Percentiles rank a stretch among this genome's conserved stretches.
phyloP scores from a whole-genome alignment of 495 filamentous ascomycete species.

The Aspergillus nidulans region DNA sequence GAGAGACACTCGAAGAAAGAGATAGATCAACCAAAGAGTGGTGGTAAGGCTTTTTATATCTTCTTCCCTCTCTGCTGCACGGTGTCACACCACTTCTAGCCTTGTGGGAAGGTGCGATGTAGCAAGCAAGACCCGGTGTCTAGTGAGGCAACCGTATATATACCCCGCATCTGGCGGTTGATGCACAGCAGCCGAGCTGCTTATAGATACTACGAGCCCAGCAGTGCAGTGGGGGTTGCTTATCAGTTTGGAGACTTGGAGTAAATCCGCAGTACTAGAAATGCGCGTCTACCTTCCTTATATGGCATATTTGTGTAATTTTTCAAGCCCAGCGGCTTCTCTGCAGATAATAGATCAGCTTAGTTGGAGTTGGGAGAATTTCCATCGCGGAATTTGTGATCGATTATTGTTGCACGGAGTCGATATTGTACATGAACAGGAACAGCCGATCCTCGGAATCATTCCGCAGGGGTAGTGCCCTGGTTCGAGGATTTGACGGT shows the following conservation, averaged over 20 bases:
- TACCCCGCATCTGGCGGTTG: slow-evolving; percentile 1
- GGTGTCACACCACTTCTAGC: background rate
- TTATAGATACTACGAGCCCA: background rate
- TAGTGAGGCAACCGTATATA: background rate
- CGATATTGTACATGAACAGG: background rate
- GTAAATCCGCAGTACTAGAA: background rate
- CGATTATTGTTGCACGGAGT: background rate
- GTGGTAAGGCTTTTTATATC: too few relatives aligned
- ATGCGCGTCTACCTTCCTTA: background rate
- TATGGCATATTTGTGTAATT: background rate
- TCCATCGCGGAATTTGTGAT: background rate
- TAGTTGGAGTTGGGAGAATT: too few relatives aligned
- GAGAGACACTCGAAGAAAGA: too few relatives aligned
- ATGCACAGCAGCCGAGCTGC: background rate
- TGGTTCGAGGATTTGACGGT: background rate
- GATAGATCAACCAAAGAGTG: too few relatives aligned
- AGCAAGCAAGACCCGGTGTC: background rate
- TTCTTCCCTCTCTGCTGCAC: background rate
- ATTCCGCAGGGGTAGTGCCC: slow-evolving; percentile 1
- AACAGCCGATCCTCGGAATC: background rate
- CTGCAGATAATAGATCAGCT: background rate
- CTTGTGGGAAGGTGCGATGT: background rate
- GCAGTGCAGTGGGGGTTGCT: background rate
- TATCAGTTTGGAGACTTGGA: slow-evolving; percentile 3
- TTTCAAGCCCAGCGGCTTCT: background rate